Percentiles rank a stretch among this genome's conserved stretches.
Conservation (phyloP, 257 asterid species). For the Forsythia suspensa region DNA sequence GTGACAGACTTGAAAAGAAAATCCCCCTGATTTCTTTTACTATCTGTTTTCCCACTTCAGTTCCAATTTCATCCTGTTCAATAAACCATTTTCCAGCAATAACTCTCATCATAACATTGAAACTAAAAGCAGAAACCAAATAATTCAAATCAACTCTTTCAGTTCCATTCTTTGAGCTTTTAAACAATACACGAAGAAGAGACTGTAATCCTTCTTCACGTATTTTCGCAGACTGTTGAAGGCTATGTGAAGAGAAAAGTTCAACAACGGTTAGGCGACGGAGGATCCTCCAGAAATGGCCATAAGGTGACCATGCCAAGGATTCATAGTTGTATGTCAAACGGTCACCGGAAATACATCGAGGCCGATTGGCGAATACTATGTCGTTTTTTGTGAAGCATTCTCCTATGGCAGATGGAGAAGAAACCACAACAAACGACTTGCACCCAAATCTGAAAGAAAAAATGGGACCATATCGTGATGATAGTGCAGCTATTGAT, state of each 20-base stretch:
- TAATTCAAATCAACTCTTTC: conserved; percentile 25
- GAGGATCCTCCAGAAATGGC: conserved; percentile 29
- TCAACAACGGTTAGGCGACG: conserved; percentile 26
- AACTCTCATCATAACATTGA: conserved; percentile 28
- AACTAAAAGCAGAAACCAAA: conserved; percentile 8
- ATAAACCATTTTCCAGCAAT: conserved; percentile 21
- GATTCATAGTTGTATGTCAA: conserved; percentile 19
- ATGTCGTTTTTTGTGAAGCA: conserved; percentile 43
- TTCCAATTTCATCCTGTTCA: conserved; percentile 20
- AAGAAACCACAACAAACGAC: conserved; percentile 23
- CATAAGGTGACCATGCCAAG: conserved; percentile 27
- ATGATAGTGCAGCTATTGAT: conserved; percentile 1
- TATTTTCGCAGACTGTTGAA: conserved; percentile 17
- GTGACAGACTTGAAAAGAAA: not conserved
- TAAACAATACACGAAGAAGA: conserved; percentile 1
- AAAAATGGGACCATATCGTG: conserved; percentile 24
- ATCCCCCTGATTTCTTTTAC: conserved; percentile 11
- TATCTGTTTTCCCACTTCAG: conserved; percentile 13
- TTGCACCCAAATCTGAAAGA: conserved; percentile 25
- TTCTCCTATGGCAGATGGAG: conserved; percentile 30
- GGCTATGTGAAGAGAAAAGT: conserved; percentile 23
- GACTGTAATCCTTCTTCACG: conserved; percentile 25
- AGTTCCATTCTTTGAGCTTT: not conserved
- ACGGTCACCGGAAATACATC: conserved; percentile 9
- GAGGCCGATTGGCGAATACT: conserved; percentile 33